Conservation (phyloP, 306 rosid species). For the Vicia sativa region DNA sequence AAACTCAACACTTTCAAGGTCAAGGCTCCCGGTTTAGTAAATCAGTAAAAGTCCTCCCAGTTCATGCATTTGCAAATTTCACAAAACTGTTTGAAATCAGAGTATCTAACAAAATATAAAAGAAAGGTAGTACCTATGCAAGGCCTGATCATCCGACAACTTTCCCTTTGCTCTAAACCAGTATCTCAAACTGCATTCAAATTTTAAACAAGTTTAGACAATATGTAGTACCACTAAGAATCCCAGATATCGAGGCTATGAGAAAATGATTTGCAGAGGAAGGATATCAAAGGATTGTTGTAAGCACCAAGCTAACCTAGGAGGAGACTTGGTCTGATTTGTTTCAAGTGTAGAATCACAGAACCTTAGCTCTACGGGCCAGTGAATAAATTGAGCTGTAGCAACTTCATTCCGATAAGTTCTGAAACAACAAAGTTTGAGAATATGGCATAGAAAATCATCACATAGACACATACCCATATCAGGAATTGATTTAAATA, state of each 20-base stretch:
- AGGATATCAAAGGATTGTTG: too few relatives aligned
- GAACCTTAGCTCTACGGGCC: constrained; percentile 96
- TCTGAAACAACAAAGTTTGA: constrained; percentile 53
- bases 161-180: constrained; percentile 93
- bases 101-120: too few relatives aligned
- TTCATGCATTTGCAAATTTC: too few relatives aligned
- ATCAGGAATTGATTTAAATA: constrained; percentile 15
- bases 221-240: constrained; percentile 22
- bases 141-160: constrained; percentile 92
- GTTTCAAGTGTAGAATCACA: constrained; percentile 79
- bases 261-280: too few relatives aligned
- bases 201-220: constrained; percentile 28
- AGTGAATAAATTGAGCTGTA: constrained; percentile 59
- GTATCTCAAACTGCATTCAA: constrained; percentile 71
- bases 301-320: constrained; percentile 65
- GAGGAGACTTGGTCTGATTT: constrained; percentile 81
- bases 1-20: too few relatives aligned
- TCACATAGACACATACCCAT: not conserved
- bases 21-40: too few relatives aligned
- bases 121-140: constrained; percentile 70
- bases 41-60: too few relatives aligned
- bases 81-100: too few relatives aligned
- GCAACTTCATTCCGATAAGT: constrained; percentile 91
- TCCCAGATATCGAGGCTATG: constrained; percentile 19
- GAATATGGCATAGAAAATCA: constrained; percentile 30